Base-by-base conservation (phyloP, 345 rosid genomes). In the Crucihimalaya himalaica region DNA sequence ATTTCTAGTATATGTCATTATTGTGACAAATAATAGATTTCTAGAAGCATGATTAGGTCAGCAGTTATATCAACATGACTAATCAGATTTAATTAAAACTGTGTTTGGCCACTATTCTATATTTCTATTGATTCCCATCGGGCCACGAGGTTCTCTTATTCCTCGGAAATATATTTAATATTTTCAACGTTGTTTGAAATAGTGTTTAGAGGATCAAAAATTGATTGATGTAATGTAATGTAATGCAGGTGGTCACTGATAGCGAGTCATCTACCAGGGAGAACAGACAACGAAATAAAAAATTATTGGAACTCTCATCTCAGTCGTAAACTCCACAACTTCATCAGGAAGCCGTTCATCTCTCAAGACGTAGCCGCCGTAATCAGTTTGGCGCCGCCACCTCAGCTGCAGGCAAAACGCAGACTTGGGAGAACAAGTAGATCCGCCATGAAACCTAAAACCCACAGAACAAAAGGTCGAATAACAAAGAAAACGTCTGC, bases 281-380 rank as follows among this genome's bases (percentile, higher is more conserved):
- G 95, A 81, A 89, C 95, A 53, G 95, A 89, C 79, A 89, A 89
- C 77, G 95, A 89, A 72, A 87, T 89, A 0, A 89, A 89, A 75
- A 89, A 89, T 16, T 87, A 89, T 73, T 89, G 95, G 95, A 89
- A 87, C 78, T 87, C 91, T 58, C 92, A 89, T 59, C 66, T 89
- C 45, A 84, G 89, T 46, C 78, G 95, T 43, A 85, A 83, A 73
- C 78, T 89, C 67, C 81, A 79, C 79, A 81, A 75, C 50, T 83
- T 83, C 65, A 54, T 58, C 1, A 71, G 77, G 46, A 77, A 58
- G 35, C 55, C 78, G 14, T 53, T 59, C 3, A 37, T 61, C 40
- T 67, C 74, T 34, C 59, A 61, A 51, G 81, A 20, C 74, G 66
- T 42, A 8, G 39, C 70, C 4, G 46, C 72, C 13, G 39, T 55